These are phyloP conservation scores for Fomitopsis pulvina DNA, from an alignment of 768 basidiomycete species.

Conservation along the genomic window DNA sequence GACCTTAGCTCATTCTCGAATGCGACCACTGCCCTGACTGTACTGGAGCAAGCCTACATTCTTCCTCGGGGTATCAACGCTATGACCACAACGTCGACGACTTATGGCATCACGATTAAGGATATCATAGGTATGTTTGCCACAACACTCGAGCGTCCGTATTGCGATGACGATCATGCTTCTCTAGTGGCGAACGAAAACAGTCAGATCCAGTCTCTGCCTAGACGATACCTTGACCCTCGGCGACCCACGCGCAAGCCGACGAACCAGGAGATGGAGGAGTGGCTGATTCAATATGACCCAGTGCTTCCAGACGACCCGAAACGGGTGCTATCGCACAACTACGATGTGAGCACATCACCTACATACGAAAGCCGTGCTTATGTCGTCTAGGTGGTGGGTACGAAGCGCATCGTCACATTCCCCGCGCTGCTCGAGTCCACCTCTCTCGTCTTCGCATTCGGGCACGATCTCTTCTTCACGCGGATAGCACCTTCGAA, in stretches of 20 bases:
- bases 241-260: slow-evolving; percentile 75
- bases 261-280: slow-evolving; percentile 74
- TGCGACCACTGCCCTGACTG: slow-evolving; percentile 44
- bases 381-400: slow-evolving; percentile 45
- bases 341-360: slow-evolving; percentile 42
- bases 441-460: slow-evolving; percentile 81
- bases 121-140: slow-evolving; percentile 91
- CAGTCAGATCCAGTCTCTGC: slow-evolving; percentile 68
- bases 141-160: too few relatives aligned
- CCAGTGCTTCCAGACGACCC: slow-evolving; percentile 69
- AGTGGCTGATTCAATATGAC: slow-evolving; percentile 82
- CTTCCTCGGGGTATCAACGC: slow-evolving; percentile 65
- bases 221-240: slow-evolving; percentile 72
- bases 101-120: slow-evolving; percentile 81
- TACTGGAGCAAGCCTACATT: slow-evolving; percentile 63
- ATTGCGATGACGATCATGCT: not conserved
- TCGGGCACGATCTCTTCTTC: slow-evolving; percentile 86
- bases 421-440: slow-evolving; percentile 87
- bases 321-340: slow-evolving; percentile 48
- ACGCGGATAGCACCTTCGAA: slow-evolving; percentile 81
- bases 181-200: slow-evolving; percentile 67
- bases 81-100: slow-evolving; percentile 71
- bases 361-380: not conserved
- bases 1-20: slow-evolving; percentile 50
- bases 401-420: slow-evolving; percentile 62